Percentiles rank a stretch among this genome's conserved stretches.
Evolutionary conservation across 345 rosid species (phyloP).

Genomic region (Laguncularia racemosa): DNA sequence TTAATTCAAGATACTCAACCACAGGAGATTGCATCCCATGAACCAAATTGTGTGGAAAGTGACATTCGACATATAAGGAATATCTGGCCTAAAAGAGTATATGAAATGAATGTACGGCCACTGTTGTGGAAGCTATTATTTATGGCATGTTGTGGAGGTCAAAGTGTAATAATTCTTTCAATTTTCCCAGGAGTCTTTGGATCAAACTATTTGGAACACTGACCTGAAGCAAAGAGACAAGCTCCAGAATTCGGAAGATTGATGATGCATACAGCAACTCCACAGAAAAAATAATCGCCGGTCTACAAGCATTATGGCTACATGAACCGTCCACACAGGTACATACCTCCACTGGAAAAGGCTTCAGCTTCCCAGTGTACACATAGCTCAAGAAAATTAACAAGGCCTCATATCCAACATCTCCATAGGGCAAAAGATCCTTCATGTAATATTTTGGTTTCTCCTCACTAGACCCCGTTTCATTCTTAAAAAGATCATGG

Average conservation of each 20-base stretch:
- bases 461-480: conserved; percentile 31
- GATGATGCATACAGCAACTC: conserved; percentile 83
- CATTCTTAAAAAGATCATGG: conserved; percentile 49
- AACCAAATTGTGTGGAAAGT: too few species aligned
- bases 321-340: conserved; percentile 69
- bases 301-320: conserved; percentile 78
- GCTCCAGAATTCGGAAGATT: conserved; percentile 65
- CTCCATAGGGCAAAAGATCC: conserved; percentile 58
- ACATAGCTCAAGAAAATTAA: conserved; percentile 57
- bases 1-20: too few species aligned
- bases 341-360: conserved; percentile 68
- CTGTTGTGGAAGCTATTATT: too few species aligned
- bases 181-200: not conserved
- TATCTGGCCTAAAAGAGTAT: too few species aligned
- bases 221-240: conserved; percentile 84
- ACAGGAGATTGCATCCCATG: too few species aligned
- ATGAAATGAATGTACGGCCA: too few species aligned
- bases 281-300: conserved; percentile 70
- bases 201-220: conserved; percentile 5
- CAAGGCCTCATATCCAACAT: conserved; percentile 72
- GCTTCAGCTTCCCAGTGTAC: conserved; percentile 74
- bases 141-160: too few species aligned
- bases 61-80: too few species aligned
- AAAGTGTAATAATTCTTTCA: too few species aligned
- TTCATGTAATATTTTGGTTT: conserved; percentile 49